Base-by-base conservation (phyloP, 306 rosid genomes). In the Glycine latifolia region DNA sequence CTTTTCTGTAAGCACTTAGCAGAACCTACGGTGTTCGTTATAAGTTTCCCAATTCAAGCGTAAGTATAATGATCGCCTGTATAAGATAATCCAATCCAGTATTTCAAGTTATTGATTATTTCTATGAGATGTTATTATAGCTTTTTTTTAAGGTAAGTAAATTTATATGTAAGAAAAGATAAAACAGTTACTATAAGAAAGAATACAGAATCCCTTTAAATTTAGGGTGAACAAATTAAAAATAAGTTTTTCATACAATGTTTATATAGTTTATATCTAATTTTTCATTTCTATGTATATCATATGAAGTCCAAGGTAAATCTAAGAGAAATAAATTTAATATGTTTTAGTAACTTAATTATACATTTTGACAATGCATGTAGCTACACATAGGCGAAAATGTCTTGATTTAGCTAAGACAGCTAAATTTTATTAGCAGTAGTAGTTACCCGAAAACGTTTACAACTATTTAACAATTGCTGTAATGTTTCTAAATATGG, bases 401-500 rank as follows among this genome's bases (percentile, higher is more conserved):
- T 65, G 71, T 66, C 3, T 39, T 20, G 52, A 6, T 65, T 10
- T 49, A 77, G 20, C 10, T 50, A 49, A 62, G 39, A 50, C 7
- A 63, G 62, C 17, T 2, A 49, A 35, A 35, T n/a, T 1, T 15
- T 10, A 15, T 31, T 3, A 46, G 68, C 4, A 65, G 44, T 16
- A 66, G 16, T 16, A 37, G 4, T 37, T 37, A 11, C 14, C 10
- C n/a, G 15, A 62, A 33, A 59, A 62, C 65, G 9, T 75, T 3
- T 5, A 39, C 1, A 14, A 0, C 72, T 59, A 75, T 67, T 7
- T 62, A 75, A 41, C 54, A 71, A 2, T 50, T 7, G 55, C 15
- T 48, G 66, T 61, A 49, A 80, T 37, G 6, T 80, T 80, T 71
- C 76, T 26, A 43, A 12, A 35, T 11, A 71, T 35, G 17, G 72